These are phyloP conservation scores for Solanum raphanifolium DNA, from an alignment of 257 asterid genomes.

Conservation along the genomic window DNA sequence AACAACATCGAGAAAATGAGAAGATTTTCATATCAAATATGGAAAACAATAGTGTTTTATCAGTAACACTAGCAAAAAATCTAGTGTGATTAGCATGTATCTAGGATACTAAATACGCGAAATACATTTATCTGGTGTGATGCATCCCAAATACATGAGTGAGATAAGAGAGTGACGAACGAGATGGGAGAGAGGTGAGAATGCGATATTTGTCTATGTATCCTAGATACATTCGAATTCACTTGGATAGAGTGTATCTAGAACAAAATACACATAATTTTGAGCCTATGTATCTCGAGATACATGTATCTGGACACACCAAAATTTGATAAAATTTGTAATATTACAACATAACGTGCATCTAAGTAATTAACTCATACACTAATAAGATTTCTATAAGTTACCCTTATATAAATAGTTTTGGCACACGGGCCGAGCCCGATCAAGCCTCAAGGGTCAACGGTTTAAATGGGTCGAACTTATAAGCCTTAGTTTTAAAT, in stretches of 20 bases:
- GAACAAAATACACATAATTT: too few species aligned
- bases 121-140: neutral
- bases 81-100: neutral
- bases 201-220: neutral
- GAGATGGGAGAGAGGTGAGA: neutral
- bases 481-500: too few species aligned
- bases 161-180: neutral
- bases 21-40: too few species aligned
- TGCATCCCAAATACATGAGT: neutral
- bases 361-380: neutral
- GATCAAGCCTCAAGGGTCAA: too few species aligned
- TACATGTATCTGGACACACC: neutral
- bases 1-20: too few species aligned
- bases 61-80: neutral
- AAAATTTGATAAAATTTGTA: too few species aligned
- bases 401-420: too few species aligned
- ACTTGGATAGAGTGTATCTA: neutral
- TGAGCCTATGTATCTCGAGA: too few species aligned
- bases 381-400: too few species aligned
- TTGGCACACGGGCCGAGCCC: too few species aligned
- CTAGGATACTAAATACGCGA: neutral
- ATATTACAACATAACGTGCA: neutral
- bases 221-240: neutral
- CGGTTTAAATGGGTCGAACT: too few species aligned
- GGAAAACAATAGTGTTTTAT: too few species aligned